Base-by-base conservation (phyloP, 805 yeast species). In the Babjeviella inositovora region DNA sequence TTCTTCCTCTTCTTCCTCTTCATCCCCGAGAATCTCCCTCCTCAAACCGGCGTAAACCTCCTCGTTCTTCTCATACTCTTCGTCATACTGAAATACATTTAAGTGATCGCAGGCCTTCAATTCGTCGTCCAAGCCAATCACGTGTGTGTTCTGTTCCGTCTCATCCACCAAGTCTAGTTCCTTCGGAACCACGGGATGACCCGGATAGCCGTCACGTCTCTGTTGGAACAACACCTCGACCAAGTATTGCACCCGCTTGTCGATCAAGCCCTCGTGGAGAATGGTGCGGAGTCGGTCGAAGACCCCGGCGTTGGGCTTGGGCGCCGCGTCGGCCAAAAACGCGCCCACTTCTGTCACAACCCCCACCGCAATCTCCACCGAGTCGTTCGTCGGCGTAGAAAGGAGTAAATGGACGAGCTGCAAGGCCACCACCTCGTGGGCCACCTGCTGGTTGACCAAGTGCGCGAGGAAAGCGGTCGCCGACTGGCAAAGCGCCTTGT, bases 111-210 rank as follows among this genome's bases (percentile, higher is more conserved):
- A 52, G 2, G 62, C 53, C 19, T 58, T 50, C 11, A 68, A 38
- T 16, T 50, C 45, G 23, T 62, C 77, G 24, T 66, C 70, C 15
- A 77, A 43, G 13, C 58, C 61, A 4, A 75, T 34, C 23, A 56
- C 45, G 37, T 76, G 84, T 0, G 68, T 55, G 5, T 58, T 46
- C 27, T 57, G 59, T 28, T 74, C 84, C 0, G 68, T 73, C 11
- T 66, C 74, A 15, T 68, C 76, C 1, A 74, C 74, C 22, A 67
- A 40, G 41, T 74, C 84, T 13, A 74, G 47, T 3, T 49, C 67
- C 11, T 50, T 47, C 4, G 47, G 47, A 2, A 73, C 35, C 1
- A 46, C 32, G 4, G 60, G 60, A 18, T 35, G 41, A 3, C 49
- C 50, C 13, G 37, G 37, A 28, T 53, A 70, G 4, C 55, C 53